Base-by-base conservation (phyloP, 169 alveolate genomes). In the Babesia microti region DNA sequence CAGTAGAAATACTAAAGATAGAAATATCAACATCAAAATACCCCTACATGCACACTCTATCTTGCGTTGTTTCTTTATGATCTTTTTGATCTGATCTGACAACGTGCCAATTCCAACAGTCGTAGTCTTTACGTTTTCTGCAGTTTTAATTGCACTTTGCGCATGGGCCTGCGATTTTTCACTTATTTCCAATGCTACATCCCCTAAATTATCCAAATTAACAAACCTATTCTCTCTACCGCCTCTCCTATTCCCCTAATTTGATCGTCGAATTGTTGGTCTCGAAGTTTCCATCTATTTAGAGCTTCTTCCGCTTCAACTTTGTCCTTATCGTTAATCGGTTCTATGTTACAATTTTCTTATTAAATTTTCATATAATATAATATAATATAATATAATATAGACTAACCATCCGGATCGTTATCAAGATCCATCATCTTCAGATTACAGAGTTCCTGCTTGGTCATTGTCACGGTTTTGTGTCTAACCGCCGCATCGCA, bases 211-310 rank as follows among this genome's bases (percentile, higher is more conserved):
- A 6, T 4, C 11, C 7, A 7, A 3, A 7, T 11, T 1, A 0
- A 0, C 52, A 18, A 14, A 51, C 85, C 85, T 33, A 75, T 75
- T 43, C 72, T 59, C 36, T 75, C 85, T 6, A 75, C 73, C 7
- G 76, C 79, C 36, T 75, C 85, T 27, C 85, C 85, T 27, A 75
- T 75, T 54, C 69, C 75, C 63, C 58, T 47, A 30, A 75, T 52
- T 33, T 75, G 81, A 22, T 59, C 52, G 42, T 75, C 79, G 60
- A 75, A 75, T 17, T 35, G 50, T 47, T 69, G 55, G 48, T 75
- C 85, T 21, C 85, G 41, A 47, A 51, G 52, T 32, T 48, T 51
- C 85, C 85, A 75, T 19, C 67, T 35, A 26, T 66, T 52, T 17
- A 75, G 60, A 7, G 74, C 52, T 27, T 63, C 73, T 28, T 36